Evolutionary conservation across 73 alveolate species (phyloP), one percentile per base, ranked within the genome.

Genomic region (Paramecium primaurelia): DNA sequence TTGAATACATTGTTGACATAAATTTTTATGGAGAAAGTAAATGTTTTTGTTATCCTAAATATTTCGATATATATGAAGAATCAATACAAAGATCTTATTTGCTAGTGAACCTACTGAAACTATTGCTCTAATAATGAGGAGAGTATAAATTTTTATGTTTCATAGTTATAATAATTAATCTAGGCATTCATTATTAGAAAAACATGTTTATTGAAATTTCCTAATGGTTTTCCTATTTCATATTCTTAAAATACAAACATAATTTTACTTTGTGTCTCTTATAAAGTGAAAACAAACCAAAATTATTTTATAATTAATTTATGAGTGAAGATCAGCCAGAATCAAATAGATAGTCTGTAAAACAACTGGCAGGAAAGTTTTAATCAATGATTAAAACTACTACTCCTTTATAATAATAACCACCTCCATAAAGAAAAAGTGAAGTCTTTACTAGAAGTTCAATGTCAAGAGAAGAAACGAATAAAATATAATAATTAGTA

Each of bases 291-390:
- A 12, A 64, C 16, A 32, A 26, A 34, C 51, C 54, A 64, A 64
- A 36, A 34, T 30, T 73, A 30, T 30, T 37, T 73, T 36, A 73
- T 73, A 54, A 54, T 54, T 54, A 54, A 54, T 54, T 54, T 37
- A 73, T 73, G 87, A 73, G 87, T 20, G 87, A 73, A 37, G 69
- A 54, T 54, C 69, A 54, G 25, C 22, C 69, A 16, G 87, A 73
- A 14, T 14, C 18, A 36, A 34, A 34, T 37, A 73, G 87, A 73
- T 16, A 37, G 59, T 73, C 87, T 22, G 87, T 73, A 14, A 73
- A 73, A 73, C 26, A 73, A 73, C 40, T 73, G 64, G 87, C 87
- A 12, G 59, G 87, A 3, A 73, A 38, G 59, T 73, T 73, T 37
- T 34, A 64, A 32, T 64, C 84, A 73, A 73, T 73, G 59, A 73